Percentiles rank a stretch among this genome's conserved stretches.
Evolutionary conservation across 768 basidiomycete species (phyloP).

Genomic region (Lentinula sp.): DNA sequence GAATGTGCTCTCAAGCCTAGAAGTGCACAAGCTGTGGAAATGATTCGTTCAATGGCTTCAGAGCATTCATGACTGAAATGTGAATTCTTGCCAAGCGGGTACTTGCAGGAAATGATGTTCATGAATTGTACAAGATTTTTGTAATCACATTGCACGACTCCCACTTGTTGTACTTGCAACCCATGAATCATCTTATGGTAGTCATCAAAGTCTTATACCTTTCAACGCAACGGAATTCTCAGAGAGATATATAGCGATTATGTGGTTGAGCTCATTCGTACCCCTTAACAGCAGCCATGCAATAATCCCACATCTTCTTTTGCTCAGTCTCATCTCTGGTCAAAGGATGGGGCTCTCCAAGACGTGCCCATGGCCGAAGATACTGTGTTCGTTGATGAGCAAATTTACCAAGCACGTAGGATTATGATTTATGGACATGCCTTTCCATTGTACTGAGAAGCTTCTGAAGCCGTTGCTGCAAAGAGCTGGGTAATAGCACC

Average conservation of each 20-base stretch:
- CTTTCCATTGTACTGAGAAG: not conserved
- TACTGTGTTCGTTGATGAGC: not conserved
- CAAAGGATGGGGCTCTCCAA: not conserved
- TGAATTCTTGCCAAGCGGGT: too few species aligned
- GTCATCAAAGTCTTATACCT: too few species aligned
- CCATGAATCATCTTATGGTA: too few species aligned
- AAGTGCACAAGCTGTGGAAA: conserved; percentile 1
- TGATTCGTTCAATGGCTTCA: conserved; percentile 5
- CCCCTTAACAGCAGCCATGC: not conserved
- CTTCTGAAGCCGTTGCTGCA: not conserved
- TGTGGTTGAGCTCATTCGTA: not conserved
- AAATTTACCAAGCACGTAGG: not conserved
- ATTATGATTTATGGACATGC: not conserved
- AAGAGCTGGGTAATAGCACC: not conserved
- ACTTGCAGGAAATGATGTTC: too few species aligned
- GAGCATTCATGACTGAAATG: not conserved
- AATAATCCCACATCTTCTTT: conserved; percentile 2
- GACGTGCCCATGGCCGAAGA: not conserved
- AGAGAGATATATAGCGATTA: too few species aligned
- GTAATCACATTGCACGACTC: too few species aligned
- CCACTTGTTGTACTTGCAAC: too few species aligned
- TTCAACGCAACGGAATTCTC: too few species aligned
- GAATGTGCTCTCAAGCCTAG: conserved; percentile 2
- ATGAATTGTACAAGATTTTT: too few species aligned
- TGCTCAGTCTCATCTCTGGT: not conserved